Conservation (phyloP, 148 eudicot genomes). For the Oxyria digyna region DNA sequence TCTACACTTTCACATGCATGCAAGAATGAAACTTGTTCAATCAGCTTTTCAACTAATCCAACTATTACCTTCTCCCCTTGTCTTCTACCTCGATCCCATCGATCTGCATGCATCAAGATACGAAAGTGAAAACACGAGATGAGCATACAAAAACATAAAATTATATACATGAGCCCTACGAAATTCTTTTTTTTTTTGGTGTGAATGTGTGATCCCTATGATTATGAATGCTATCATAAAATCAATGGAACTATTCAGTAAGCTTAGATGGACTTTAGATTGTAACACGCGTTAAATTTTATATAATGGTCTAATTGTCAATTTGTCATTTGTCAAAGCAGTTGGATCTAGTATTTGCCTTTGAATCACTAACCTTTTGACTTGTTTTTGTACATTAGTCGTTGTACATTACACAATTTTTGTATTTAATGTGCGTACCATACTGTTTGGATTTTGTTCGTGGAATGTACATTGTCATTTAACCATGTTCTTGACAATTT, state of each 20-base stretch:
- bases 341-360: not conserved
- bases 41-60: slow-evolving; percentile 8
- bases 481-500: too few species aligned
- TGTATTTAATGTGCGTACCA: not conserved
- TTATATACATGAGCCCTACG: too few species aligned
- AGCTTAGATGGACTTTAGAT: too few species aligned
- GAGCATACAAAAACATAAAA: too few species aligned
- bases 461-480: not conserved
- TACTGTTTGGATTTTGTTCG: not conserved
- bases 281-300: too few species aligned
- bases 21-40: not conserved
- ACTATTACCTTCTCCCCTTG: slow-evolving; percentile 4
- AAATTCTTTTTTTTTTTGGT: too few species aligned
- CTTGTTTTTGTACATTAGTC: not conserved
- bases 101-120: not conserved
- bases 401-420: not conserved
- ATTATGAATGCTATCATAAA: too few species aligned
- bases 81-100: not conserved
- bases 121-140: not conserved
- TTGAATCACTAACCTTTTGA: not conserved
- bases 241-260: too few species aligned
- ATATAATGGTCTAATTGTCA: too few species aligned
- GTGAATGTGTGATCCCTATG: too few species aligned
- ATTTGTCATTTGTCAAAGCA: not conserved
- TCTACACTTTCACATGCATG: slow-evolving; percentile 1